Evolutionary conservation across 139 green algal genomes (phyloP).

Genomic region (Ostreobium quekettii): DNA sequence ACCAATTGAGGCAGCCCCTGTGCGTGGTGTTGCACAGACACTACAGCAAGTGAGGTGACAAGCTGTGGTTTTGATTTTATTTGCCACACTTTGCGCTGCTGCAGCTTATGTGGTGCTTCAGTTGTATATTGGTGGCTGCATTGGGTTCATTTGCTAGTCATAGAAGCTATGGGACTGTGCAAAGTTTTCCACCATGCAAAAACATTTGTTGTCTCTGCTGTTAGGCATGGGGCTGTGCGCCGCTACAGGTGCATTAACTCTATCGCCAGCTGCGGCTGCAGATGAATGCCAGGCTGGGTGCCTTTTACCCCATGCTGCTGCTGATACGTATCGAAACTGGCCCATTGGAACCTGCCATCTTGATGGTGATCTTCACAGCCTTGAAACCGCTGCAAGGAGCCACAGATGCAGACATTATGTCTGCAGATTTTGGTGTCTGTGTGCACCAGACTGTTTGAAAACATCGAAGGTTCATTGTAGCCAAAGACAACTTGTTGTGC

Average conservation of each 20-base stretch:
- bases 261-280: slow-evolving; percentile 40
- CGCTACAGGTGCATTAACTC: slow-evolving; percentile 41
- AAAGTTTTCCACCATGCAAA: no score
- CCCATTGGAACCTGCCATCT: slow-evolving; percentile 16
- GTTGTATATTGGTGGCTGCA: no score
- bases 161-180: no score
- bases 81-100: no score
- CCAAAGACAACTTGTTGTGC: no score
- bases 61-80: no score
- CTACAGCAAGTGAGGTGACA: slow-evolving; percentile 35
- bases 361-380: slow-evolving; percentile 32
- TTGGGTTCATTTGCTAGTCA: no score
- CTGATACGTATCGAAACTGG: slow-evolving; percentile 61
- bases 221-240: slow-evolving; percentile 34
- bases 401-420: slow-evolving; percentile 38
- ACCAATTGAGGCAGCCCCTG: slow-evolving; percentile 69
- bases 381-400: slow-evolving; percentile 40
- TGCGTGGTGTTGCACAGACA: slow-evolving; percentile 76
- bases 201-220: no score
- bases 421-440: no score
- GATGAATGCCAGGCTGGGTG: slow-evolving; percentile 73
- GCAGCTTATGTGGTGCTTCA: no score
- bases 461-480: no score
- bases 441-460: no score
- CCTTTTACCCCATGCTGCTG: slow-evolving; percentile 82